These are phyloP conservation scores for Nannizziopsis barbatae DNA, from an alignment of 2,329 filamentous ascomycete species.

Conservation along the genomic window DNA sequence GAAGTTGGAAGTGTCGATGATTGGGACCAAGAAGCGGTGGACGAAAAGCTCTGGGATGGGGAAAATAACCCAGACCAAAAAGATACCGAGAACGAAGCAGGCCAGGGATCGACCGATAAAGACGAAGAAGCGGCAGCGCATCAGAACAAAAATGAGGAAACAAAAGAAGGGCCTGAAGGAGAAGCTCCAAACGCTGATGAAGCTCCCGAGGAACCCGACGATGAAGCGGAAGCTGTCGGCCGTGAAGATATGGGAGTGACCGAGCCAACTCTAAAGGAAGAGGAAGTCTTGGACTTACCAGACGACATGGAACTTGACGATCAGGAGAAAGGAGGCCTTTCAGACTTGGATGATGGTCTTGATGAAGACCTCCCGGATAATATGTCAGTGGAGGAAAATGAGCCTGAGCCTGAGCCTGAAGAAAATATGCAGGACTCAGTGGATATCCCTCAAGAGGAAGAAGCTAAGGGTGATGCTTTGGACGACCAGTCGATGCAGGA, in stretches of 20 bases:
- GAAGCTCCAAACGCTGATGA: slow-evolving; percentile 49
- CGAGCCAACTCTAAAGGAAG: slow-evolving; percentile 68
- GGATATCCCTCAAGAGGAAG: slow-evolving; percentile 25
- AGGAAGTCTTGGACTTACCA: slow-evolving; percentile 69
- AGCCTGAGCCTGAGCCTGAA: slow-evolving; percentile 14
- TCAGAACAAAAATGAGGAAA: slow-evolving; percentile 43
- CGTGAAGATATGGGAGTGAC: slow-evolving; percentile 53
- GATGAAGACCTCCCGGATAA: slow-evolving; percentile 38
- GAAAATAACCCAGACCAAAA: slow-evolving; percentile 51
- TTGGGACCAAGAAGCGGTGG: slow-evolving; percentile 75
- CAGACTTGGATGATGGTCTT: slow-evolving; percentile 39
- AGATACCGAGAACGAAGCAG: slow-evolving; percentile 65
- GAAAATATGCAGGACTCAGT: slow-evolving; percentile 26
- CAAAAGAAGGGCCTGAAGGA: slow-evolving; percentile 44
- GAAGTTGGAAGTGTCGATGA: slow-evolving; percentile 86
- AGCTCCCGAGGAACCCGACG: slow-evolving; percentile 38
- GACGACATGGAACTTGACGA: slow-evolving; percentile 79
- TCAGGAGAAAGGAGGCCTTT: slow-evolving; percentile 46
- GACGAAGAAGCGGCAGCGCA: slow-evolving; percentile 53
- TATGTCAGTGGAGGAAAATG: slow-evolving; percentile 23
- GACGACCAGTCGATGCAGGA: slow-evolving; percentile 38
- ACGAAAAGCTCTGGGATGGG: slow-evolving; percentile 99
- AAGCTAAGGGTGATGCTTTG: slow-evolving; percentile 20
- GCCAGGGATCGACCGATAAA: slow-evolving; percentile 40
- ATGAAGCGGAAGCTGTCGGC: slow-evolving; percentile 53